These are phyloP conservation scores for Endocalyx cinctus DNA, from an alignment of 2,329 filamentous ascomycete genomes.

Conservation along the genomic window DNA sequence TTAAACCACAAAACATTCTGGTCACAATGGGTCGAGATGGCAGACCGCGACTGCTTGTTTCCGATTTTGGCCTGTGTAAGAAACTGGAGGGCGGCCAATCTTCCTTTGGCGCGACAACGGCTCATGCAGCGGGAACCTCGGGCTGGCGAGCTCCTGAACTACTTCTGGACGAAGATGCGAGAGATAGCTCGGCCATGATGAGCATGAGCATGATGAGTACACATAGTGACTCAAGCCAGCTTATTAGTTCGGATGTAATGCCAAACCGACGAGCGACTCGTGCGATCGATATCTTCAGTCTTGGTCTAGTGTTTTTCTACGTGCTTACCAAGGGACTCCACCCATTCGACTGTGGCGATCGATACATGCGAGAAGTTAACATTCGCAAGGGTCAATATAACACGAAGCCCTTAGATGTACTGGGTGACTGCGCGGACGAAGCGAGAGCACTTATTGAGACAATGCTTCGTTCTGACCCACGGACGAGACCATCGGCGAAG, in stretches of 20 bases:
- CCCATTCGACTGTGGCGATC: constrained; percentile 89
- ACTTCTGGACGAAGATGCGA: constrained; percentile 71
- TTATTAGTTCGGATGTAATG: constrained; percentile 53
- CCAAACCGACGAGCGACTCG: constrained; percentile 79
- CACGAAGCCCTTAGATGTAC: constrained; percentile 63
- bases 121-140: constrained; percentile 86
- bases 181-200: constrained; percentile 37
- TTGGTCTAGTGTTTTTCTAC: constrained; percentile 98
- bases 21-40: constrained; percentile 69
- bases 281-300: constrained; percentile 94
- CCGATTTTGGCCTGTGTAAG: constrained; percentile 96
- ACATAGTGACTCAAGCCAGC: constrained; percentile 58
- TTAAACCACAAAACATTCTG: constrained; percentile 97
- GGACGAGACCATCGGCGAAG: constrained; percentile 42
- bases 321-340: constrained; percentile 91
- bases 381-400: constrained; percentile 86
- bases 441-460: constrained; percentile 79
- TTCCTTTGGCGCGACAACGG: constrained; percentile 90
- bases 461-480: constrained; percentile 69
- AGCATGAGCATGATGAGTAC: constrained; percentile 43
- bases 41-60: constrained; percentile 82
- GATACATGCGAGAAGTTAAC: constrained; percentile 95
- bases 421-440: constrained; percentile 82
- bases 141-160: constrained; percentile 97
- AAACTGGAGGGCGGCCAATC: constrained; percentile 93